phyloP scores from a whole-genome alignment of 331 rosid species.

The Spiraea crenata region DNA sequence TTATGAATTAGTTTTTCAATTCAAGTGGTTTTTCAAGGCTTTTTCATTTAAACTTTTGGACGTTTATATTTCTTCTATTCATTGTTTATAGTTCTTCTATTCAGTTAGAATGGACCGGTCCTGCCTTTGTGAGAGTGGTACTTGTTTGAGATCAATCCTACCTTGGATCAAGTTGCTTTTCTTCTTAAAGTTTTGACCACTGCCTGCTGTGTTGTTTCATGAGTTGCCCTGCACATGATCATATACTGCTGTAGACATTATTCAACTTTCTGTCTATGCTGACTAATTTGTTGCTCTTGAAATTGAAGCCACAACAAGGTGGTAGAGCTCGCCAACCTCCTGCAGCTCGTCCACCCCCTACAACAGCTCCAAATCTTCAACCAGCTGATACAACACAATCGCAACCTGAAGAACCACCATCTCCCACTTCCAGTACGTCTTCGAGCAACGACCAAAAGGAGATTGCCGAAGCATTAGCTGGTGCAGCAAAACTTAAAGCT shows the following conservation, averaged over 20 bases:
- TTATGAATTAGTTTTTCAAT: background rate
- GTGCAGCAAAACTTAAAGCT: constrained; percentile 48
- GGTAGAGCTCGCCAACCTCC: constrained; percentile 46
- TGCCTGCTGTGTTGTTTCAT: background rate
- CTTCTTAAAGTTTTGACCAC: background rate
- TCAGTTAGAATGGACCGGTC: background rate
- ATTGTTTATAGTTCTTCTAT: background rate
- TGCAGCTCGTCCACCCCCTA: constrained; percentile 40
- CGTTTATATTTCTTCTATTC: background rate
- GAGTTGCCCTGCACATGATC: background rate
- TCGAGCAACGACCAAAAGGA: constrained; percentile 76
- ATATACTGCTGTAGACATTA: background rate
- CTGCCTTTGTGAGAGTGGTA: background rate
- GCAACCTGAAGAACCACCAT: constrained; percentile 65
- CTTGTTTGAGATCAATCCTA: background rate
- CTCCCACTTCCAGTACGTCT: constrained; percentile 82
- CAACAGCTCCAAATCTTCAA: constrained; percentile 38
- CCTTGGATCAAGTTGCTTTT: background rate
- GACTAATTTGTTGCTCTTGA: constrained; percentile 14
- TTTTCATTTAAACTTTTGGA: background rate
- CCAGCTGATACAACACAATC: constrained; percentile 41
- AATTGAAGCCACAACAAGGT: constrained; percentile 51
- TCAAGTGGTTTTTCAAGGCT: background rate
- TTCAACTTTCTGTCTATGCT: constrained; percentile 1
- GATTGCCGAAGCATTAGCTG: constrained; percentile 62